Base-by-base conservation (phyloP, 805 yeast genomes). In the Hanseniaspora pseudoguilliermondii region DNA sequence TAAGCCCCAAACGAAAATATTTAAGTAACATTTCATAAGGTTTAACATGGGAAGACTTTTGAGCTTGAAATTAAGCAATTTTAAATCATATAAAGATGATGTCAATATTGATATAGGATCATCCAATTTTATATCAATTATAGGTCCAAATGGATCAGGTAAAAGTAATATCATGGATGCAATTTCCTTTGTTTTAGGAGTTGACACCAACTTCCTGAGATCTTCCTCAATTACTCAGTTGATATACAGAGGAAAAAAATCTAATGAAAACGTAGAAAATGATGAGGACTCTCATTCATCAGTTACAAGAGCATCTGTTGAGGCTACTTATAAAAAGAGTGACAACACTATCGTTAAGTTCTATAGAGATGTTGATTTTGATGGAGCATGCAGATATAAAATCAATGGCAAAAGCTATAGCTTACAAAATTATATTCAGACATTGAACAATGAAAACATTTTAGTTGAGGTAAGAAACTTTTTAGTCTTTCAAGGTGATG, bases 101-200 rank as follows among this genome's bases (percentile, higher is more conserved):
- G 76, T 87, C 18, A 75, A 75, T 5, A 79, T 91, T 23, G 95
- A 93, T 2, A 85, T 93, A 68, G 96, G 96, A 0, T 75, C 82
- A 13, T 79, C 90, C 0, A 75, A 77, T 58, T 93, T 93, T 72
- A 87, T 96, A 0, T 83, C 95, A 47, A 86, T 93, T 59, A 86
- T 93, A 57, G 98, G 98, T 1, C 97, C 97, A n/a, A 93, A 93
- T 74, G 98, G 98, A 36, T 85, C 97, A 0, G 98, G 98, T 8
- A 93, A 93, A 71, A 86, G 96, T 43, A 93, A 93, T 65, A 85
- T 93, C 81, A 90, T 93, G 85, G 98, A 93, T 67, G 97, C 98
- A 38, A 84, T 93, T 47, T 84, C 96, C 21, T 93, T 93, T 68
- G 97, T 91, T 9, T 75, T 93, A 39, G 98, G 98, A 27, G 81